phyloP scores from a whole-genome alignment of 1,284 basidiomycete genomes.

The Apiotrichum gamsii region DNA sequence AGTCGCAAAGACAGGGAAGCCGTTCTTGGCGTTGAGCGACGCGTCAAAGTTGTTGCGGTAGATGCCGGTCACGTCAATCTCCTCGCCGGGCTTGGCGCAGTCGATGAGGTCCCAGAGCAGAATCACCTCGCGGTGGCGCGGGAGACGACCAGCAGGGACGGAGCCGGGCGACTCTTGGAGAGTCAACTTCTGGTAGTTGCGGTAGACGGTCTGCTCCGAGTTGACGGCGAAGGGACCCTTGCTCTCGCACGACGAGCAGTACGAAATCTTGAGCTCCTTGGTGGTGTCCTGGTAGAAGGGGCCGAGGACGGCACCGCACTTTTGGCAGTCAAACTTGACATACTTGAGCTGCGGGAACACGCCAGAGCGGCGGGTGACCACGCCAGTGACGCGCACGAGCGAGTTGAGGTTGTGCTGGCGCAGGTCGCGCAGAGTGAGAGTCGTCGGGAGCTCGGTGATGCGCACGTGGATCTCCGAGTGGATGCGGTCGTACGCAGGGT shows the following conservation, averaged over 20 bases:
- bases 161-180: conserved; percentile 97
- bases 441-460: conserved; percentile 86
- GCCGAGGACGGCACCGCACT: conserved; percentile 84
- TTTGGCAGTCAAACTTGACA: conserved; percentile 95
- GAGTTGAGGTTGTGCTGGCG: conserved; percentile 89
- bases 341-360: conserved; percentile 99
- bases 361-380: conserved; percentile 92
- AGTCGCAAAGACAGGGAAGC: conserved; percentile 98
- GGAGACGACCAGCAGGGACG: conserved; percentile 92
- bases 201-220: conserved; percentile 95
- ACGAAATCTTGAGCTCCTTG: conserved; percentile 88
- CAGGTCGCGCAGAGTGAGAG: conserved; percentile 83
- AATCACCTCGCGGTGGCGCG: conserved; percentile 92
- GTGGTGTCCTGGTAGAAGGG: conserved; percentile 97
- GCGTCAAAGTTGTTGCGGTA: conserved; percentile 99
- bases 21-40: conserved; percentile 95
- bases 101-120: conserved; percentile 98
- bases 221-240: conserved; percentile 95
- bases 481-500: conserved; percentile 92
- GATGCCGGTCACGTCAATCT: conserved; percentile 94
- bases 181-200: conserved; percentile 99
- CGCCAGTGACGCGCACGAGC: conserved; percentile 89
- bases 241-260: conserved; percentile 87
- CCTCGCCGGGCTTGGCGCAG: conserved; percentile 94
- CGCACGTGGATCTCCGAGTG: conserved; percentile 98